Conservation (phyloP, 108 stramenopile species). For the Skeletonema marinoi region DNA sequence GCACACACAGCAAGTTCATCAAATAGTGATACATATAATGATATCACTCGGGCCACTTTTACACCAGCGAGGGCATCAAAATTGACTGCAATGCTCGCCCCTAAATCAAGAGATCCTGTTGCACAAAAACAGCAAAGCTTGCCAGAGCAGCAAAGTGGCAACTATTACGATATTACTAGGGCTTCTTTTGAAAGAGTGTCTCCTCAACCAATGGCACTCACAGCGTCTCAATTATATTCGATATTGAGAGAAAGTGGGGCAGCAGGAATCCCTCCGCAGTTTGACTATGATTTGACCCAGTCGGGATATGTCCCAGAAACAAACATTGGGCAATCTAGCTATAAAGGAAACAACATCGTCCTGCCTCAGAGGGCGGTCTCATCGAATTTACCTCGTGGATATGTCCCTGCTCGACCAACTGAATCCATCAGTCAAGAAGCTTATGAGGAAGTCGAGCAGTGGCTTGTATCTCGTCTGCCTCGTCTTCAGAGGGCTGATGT, state of each 20-base stretch:
- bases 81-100: constrained; percentile 14
- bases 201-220: constrained; percentile 7
- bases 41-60: constrained; percentile 1
- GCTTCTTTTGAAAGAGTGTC: constrained; percentile 12
- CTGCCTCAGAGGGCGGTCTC: background rate
- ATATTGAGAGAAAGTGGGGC: background rate
- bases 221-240: background rate
- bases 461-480: constrained; percentile 32
- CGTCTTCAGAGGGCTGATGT: constrained; percentile 29
- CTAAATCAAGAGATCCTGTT: constrained; percentile 2
- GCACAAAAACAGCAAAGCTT: background rate
- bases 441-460: constrained; percentile 6
- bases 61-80: background rate
- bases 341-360: background rate
- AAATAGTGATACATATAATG: background rate
- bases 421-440: constrained; percentile 5
- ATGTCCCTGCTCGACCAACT: background rate
- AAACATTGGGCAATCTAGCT: background rate
- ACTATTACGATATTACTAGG: constrained; percentile 19
- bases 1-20: background rate
- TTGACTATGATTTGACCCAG: background rate
- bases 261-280: background rate
- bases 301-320: background rate
- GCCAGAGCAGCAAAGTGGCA: background rate
- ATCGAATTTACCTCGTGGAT: background rate